Evolutionary conservation across 163 green algal species (phyloP), one percentile per base, ranked within the genome.

Genomic region (Prototheca wickerhamii): DNA sequence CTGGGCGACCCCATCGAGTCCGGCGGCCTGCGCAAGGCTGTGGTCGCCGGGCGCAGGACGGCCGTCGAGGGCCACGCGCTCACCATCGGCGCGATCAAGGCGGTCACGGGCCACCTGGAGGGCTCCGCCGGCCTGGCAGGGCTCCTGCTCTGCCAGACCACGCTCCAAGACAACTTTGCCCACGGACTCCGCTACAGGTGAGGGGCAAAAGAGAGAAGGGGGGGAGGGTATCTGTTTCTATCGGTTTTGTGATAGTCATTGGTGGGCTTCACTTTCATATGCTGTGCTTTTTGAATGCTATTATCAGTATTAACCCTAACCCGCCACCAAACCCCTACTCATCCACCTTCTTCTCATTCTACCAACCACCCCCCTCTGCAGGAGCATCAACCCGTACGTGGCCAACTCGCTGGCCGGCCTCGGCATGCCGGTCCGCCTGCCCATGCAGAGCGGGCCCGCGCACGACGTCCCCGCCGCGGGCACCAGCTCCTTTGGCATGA

Each of bases 1-100:
- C 72, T 95, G 58, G 88, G 89, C 29, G 88, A 95, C 64, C 88
- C 88, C 34, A 95, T 95, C 52, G 88, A 95, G 73, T 71, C 69
- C 18, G 76, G 74, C 35, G 87, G 88, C 20, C 53, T 80, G 26
- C 69, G 72, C 53, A 71, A 69, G 66, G 64, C 57, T 20, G 59
- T 75, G 30, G 51, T 42, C 42, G 21, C 21, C 44, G 5, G 60
- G 2, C 43, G 40, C 8, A 12, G 17, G 28, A 6, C 32, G 10
- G 12, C 32, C 3, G 12, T 40, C 37, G 2, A 46, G 5, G 59
- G 34, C 20, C 44, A 60, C 25, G 50, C 12, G n/a, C 64, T 80
- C 43, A 68, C 63, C 0, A 43, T 72, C 5, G 60, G 67, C 25
- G 74, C 61, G 26, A 65, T 78, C 42, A 79, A 85, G 64, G 62